Percentiles rank a stretch among this genome's conserved stretches.
phyloP scores from a whole-genome alignment of 106 monocot species.

The Hemerocallis citrina region DNA sequence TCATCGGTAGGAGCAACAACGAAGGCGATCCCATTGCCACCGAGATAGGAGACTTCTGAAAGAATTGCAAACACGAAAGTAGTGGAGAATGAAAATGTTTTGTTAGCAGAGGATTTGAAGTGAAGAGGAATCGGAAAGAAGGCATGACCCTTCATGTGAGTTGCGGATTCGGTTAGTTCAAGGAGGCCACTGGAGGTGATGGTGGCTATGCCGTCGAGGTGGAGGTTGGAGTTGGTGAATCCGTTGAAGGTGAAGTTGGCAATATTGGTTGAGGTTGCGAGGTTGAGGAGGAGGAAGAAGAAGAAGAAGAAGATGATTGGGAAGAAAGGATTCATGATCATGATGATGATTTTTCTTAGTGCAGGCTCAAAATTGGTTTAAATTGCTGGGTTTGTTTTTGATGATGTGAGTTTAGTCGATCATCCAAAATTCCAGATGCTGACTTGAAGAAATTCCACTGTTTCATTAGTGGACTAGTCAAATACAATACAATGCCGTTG shows the following conservation, averaged over 20 bases:
- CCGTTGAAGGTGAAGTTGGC: conserved; percentile 17
- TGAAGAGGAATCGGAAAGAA: conserved; percentile 6
- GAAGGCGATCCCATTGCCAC: conserved; percentile 22
- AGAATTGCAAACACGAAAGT: conserved; percentile 22
- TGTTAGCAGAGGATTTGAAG: neutral
- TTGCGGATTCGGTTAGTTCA: conserved; percentile 12
- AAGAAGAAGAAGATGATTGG: neutral
- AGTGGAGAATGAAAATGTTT: conserved; percentile 20
- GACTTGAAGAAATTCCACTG: no score
- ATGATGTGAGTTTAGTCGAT: no score
- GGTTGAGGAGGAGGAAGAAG: neutral
- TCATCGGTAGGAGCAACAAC: conserved; percentile 10
- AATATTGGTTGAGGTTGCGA: neutral
- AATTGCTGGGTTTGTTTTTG: no score
- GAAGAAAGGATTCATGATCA: no score
- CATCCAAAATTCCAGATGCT: no score
- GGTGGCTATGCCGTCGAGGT: conserved; percentile 11
- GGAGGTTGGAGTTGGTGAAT: conserved; percentile 12
- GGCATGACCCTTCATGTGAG: conserved; percentile 19
- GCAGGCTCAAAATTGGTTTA: no score
- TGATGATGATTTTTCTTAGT: no score
- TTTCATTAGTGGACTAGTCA: no score
- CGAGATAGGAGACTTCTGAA: conserved; percentile 1
- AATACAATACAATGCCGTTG: no score
- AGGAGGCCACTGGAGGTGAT: conserved; percentile 15